These are phyloP conservation scores for Lentinus brumalis DNA, from an alignment of 768 basidiomycete genomes.

Conservation along the genomic window DNA sequence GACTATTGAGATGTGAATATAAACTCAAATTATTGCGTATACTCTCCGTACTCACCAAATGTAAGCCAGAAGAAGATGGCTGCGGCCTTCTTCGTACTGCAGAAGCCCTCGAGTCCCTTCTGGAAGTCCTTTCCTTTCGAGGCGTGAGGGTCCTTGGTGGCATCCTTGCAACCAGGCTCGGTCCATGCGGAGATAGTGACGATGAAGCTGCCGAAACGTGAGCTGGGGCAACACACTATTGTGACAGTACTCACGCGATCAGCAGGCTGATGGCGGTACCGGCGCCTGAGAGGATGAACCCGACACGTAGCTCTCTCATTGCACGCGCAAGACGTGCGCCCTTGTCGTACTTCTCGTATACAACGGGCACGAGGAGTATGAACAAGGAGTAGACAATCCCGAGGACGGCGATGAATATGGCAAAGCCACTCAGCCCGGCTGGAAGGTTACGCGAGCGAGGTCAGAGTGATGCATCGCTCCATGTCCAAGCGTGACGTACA, in stretches of 20 bases:
- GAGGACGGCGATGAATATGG: slow-evolving; percentile 74
- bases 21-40: background rate
- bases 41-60: slow-evolving; percentile 54
- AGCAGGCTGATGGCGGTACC: slow-evolving; percentile 70
- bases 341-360: slow-evolving; percentile 86
- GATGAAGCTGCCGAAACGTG: slow-evolving; percentile 52
- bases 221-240: background rate
- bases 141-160: slow-evolving; percentile 79
- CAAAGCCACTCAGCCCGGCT: slow-evolving; percentile 89
- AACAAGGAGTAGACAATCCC: slow-evolving; percentile 75
- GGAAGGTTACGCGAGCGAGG: slow-evolving; percentile 4
- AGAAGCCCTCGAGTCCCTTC: slow-evolving; percentile 76
- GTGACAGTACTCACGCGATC: slow-evolving; percentile 63
- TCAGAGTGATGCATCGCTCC: background rate
- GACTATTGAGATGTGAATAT: slow-evolving; percentile 40
- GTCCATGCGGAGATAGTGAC: slow-evolving; percentile 87
- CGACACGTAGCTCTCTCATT: slow-evolving; percentile 79
- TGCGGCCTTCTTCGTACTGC: slow-evolving; percentile 89
- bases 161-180: slow-evolving; percentile 84
- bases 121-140: slow-evolving; percentile 64
- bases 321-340: slow-evolving; percentile 76
- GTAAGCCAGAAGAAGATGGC: slow-evolving; percentile 89
- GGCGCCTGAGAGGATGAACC: slow-evolving; percentile 77
- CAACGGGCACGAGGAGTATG: slow-evolving; percentile 75
- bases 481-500: slow-evolving; percentile 55